Conservation (phyloP, 352 stramenopile genomes). For the Phytopythium vexans region DNA sequence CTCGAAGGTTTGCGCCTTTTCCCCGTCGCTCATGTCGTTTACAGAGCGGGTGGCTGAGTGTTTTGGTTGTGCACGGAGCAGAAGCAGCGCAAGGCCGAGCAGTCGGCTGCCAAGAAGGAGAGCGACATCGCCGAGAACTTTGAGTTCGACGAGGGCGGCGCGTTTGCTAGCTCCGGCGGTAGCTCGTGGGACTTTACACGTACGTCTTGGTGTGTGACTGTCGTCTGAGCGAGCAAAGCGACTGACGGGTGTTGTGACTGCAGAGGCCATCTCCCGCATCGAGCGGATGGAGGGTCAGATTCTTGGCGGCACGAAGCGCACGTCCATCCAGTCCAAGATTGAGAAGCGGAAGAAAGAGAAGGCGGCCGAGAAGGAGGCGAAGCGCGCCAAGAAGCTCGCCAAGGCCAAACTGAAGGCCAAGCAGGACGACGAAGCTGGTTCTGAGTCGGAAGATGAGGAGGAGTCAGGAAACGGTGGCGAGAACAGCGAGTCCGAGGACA, state of each 20-base stretch:
- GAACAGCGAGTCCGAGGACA: slow-evolving; percentile 9
- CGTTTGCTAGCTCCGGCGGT: slow-evolving; percentile 43
- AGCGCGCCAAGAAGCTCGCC: slow-evolving; percentile 44
- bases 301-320: slow-evolving; percentile 62
- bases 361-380: slow-evolving; percentile 48
- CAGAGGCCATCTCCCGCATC: slow-evolving; percentile 81
- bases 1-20: slow-evolving; percentile 36
- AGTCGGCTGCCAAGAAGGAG: slow-evolving; percentile 39
- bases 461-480: slow-evolving; percentile 11
- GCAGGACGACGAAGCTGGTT: slow-evolving; percentile 13
- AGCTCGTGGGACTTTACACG: slow-evolving; percentile 87
- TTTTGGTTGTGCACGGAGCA: slow-evolving; percentile 8
- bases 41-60: background rate
- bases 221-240: background rate
- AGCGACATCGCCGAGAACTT: slow-evolving; percentile 78
- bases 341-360: slow-evolving; percentile 81
- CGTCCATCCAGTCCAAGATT: slow-evolving; percentile 85
- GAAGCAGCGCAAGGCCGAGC: slow-evolving; percentile 45
- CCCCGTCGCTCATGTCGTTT: background rate
- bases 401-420: slow-evolving; percentile 33
- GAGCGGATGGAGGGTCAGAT: slow-evolving; percentile 67
- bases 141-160: slow-evolving; percentile 74
- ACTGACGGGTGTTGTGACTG: background rate
- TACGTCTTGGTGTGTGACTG: slow-evolving; percentile 12
- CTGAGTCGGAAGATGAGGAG: slow-evolving; percentile 8